These are phyloP conservation scores for Akanthomyces lecanii DNA, from an alignment of 2,329 filamentous ascomycete genomes.

Conservation along the genomic window DNA sequence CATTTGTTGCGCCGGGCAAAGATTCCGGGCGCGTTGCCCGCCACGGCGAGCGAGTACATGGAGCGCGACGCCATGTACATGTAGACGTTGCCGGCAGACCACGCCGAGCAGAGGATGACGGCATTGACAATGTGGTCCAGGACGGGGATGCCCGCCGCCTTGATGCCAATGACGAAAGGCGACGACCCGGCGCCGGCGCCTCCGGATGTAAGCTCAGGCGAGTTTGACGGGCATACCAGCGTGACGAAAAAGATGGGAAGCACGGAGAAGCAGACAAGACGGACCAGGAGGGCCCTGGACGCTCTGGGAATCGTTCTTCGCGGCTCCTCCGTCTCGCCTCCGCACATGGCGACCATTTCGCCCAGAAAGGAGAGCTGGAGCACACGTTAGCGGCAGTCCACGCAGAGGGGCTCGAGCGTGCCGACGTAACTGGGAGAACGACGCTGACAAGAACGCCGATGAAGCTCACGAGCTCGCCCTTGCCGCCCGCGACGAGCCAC, in stretches of 20 bases:
- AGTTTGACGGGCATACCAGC: conserved; percentile 31
- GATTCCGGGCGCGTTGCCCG: conserved; percentile 36
- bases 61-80: conserved; percentile 43
- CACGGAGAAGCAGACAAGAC: conserved; percentile 25
- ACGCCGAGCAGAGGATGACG: conserved; percentile 37
- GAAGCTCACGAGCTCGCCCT: neutral
- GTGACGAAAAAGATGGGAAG: conserved; percentile 41
- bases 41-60: conserved; percentile 41
- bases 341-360: conserved; percentile 12
- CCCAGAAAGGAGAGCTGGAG: neutral
- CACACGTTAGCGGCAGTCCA: neutral
- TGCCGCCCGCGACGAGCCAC: neutral
- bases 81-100: conserved; percentile 52
- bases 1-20: conserved; percentile 23
- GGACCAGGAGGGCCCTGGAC: conserved; percentile 2
- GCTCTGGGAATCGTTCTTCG: conserved; percentile 1
- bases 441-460: neutral
- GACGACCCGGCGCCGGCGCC: conserved; percentile 31
- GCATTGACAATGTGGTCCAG: conserved; percentile 65
- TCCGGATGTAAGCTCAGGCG: conserved; percentile 29
- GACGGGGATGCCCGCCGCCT: conserved; percentile 55
- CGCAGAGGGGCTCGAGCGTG: too few relatives aligned
- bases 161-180: conserved; percentile 64
- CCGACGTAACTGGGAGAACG: neutral
- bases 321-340: conserved; percentile 6